A percentile compares a stretch with the other conserved stretches of the same genome.
Conservation (phyloP, 192 early-diverging fungal species). For the Gaertneriomyces sp. region DNA sequence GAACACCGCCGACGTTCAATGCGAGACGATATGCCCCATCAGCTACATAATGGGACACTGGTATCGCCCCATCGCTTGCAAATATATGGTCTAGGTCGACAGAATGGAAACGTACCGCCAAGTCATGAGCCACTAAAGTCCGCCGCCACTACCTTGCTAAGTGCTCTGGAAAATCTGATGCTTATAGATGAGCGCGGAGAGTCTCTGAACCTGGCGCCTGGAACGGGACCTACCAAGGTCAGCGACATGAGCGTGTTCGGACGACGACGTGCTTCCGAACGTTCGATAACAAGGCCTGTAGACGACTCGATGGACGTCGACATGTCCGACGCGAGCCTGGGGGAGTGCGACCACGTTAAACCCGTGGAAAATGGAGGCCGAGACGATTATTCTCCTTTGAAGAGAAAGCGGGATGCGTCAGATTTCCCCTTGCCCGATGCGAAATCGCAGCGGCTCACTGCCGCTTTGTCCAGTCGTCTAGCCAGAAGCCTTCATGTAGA, state of each 20-base stretch:
- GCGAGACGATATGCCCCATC: no score
- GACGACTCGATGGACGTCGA: not conserved
- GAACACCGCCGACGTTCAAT: no score
- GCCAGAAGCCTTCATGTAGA: slow-evolving; percentile 15
- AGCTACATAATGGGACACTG: no score
- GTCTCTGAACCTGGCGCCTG: no score
- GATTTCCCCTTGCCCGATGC: slow-evolving; percentile 17
- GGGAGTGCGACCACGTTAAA: no score
- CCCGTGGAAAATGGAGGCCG: not conserved
- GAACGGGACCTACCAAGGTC: not conserved
- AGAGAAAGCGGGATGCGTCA: slow-evolving; percentile 16
- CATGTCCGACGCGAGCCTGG: no score
- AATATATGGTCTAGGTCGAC: no score
- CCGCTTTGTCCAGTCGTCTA: slow-evolving; percentile 15
- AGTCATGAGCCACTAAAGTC: slow-evolving; percentile 1
- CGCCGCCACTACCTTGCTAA: slow-evolving; percentile 13
- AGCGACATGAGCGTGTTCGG: not conserved
- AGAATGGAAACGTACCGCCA: no score
- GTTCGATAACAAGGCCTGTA: not conserved
- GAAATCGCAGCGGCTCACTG: slow-evolving; percentile 22
- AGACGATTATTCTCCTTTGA: slow-evolving; percentile 12
- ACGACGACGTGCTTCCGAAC: slow-evolving; percentile 2
- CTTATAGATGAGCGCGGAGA: slow-evolving; percentile 16
- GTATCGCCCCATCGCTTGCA: no score
- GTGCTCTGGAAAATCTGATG: slow-evolving; percentile 21